Evolutionary conservation across 768 basidiomycete species (phyloP), one percentile per base, ranked within the genome.

Genomic region (Piloderma croceum): DNA sequence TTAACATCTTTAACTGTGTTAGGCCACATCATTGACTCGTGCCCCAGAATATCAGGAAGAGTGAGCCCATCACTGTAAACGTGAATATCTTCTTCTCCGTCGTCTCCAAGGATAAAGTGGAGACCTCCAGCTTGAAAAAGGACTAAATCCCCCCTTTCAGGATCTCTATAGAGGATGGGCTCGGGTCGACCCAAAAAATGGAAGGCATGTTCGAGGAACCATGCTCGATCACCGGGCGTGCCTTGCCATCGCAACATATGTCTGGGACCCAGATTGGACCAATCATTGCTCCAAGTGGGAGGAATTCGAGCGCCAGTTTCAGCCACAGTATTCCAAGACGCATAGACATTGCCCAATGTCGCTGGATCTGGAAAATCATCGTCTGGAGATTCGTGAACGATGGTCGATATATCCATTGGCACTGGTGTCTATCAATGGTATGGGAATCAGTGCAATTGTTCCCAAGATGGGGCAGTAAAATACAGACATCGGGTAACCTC

Each of bases 201-300:
- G 11, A 39, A 48, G 12, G 25, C 41, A 13, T 48, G 40, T 15
- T 45, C 38, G 17, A 48, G 4, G 1, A n/a, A 2, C 47, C 47
- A 45, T 13, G 40, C 39, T 18, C 20, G 25, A 22, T 45, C 43
- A 19, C 9, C 9, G 0, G 33, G 44, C 2, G 23, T 10, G 24
- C 40, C 39, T 15, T 31, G 31, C 44, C 47, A 47, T 39, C 15
- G 27, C 27, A 9, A 29, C 27, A 9, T 15, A 15, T 29, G 10
- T 29, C 10, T 9, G 10, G 27, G 15, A 15, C 15, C 27, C 9
- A 29, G 15, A 29, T 9, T 9, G 10, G 27, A 29, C 9, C 15
- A 15, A 15, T 29, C 15, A 9, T 29, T 29, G 27, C 15, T 29
- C 27, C 27, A 15, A 29, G 27, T 29, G 9, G 27, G 15, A 29